Base-by-base conservation (phyloP, 1,284 basidiomycete genomes). In the Fomitopsis schrenkii region DNA sequence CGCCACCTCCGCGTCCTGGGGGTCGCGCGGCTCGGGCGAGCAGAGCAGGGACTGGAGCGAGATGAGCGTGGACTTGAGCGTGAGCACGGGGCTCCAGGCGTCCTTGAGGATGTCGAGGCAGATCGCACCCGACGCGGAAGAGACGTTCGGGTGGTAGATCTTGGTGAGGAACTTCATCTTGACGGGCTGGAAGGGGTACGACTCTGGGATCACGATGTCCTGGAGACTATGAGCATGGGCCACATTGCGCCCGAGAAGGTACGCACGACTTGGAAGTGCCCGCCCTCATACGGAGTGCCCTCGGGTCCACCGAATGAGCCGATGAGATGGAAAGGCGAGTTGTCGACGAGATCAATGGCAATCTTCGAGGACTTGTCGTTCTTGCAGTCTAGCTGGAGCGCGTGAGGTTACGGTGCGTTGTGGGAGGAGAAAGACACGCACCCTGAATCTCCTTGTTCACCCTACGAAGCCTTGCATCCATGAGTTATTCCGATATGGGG, bases 111-210 rank as follows among this genome's bases (percentile, higher is more conserved):
- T 93, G 71, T 91, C 88, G 62, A 95, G 88, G 74, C 94, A 95
- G 76, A 95, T 95, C 59, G 93, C 94, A 58, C 94, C 97, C 14
- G 93, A 95, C 46, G 92, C 93, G 30, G 94, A 97, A 28, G 95
- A 97, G 59, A 99, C 83, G 74, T 98, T 99, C 1, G 97, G 97
- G 77, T 98, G 97, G 74, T 98, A 99, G 50, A 98, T 93, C 76
- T 96, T 95, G 63, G 93, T 97, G 68, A 94, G 87, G 75, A 97
- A 97, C 75, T 95, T 95, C 95, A 99, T 98, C 82, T 98, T 98
- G 64, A 97, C 91, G 0, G 97, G 95, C 75, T 96, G 92, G 75
- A 98, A 98, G 5, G 97, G 97, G 74, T 98, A 98, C 55, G 90
- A 85, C 57, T 96, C 93, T 1, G 96, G 95, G 66, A 98, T 94